These are phyloP conservation scores for Amphirosellinia nigrospora DNA, from an alignment of 495 filamentous ascomycete species.

Conservation along the genomic window DNA sequence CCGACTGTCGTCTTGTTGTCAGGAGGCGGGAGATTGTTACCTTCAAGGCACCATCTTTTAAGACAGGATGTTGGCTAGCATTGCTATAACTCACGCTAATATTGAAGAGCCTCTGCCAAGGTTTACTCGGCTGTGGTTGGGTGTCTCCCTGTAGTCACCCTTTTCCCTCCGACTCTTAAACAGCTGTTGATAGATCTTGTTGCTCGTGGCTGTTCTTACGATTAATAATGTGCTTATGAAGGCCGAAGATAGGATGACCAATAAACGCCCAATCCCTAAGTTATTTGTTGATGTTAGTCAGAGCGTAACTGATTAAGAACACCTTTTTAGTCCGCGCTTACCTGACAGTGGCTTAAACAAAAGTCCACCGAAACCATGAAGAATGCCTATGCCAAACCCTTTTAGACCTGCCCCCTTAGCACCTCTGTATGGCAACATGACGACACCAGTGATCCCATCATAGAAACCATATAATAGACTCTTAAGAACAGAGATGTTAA, in stretches of 20 bases:
- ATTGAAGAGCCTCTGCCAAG: too few relatives aligned
- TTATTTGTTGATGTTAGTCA: background rate
- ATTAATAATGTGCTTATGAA: background rate
- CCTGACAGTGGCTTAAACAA: slow-evolving; percentile 7
- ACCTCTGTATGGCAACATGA: slow-evolving; percentile 44
- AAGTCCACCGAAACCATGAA: slow-evolving; percentile 29
- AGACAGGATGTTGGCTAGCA: too few relatives aligned
- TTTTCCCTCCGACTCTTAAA: too few relatives aligned
- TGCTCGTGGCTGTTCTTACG: background rate
- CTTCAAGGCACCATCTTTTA: too few relatives aligned
- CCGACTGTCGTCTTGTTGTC: too few relatives aligned
- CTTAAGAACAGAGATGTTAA: background rate
- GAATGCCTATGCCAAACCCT: slow-evolving; percentile 44
- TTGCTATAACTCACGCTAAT: too few relatives aligned
- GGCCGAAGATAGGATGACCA: slow-evolving; percentile 1
- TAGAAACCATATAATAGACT: slow-evolving; percentile 52
- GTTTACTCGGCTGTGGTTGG: too few relatives aligned
- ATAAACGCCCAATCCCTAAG: slow-evolving; percentile 6
- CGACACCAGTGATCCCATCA: slow-evolving; percentile 44
- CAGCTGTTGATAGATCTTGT: background rate
- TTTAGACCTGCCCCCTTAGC: slow-evolving; percentile 42
- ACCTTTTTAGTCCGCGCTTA: background rate
- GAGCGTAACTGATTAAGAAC: too few relatives aligned
- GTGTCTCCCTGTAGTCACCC: too few relatives aligned
- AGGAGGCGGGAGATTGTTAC: too few relatives aligned